These are phyloP conservation scores for Cardamine resedifolia DNA, from an alignment of 345 rosid genomes.

Conservation along the genomic window DNA sequence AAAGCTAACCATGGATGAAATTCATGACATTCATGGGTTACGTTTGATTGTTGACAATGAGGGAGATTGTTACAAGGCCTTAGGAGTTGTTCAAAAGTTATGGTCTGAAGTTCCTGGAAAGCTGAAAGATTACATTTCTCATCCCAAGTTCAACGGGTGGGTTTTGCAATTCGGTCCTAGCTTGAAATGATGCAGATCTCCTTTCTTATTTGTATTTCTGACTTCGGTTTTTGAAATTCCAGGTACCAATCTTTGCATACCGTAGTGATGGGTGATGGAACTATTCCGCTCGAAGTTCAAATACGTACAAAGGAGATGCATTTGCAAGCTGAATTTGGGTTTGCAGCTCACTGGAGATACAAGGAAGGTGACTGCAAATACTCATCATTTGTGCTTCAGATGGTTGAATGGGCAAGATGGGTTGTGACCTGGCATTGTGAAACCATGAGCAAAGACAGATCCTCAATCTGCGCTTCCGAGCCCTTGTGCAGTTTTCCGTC, in stretches of 20 bases:
- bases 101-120: constrained; percentile 93
- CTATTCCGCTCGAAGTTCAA: constrained; percentile 83
- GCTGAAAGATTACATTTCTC: constrained; percentile 76
- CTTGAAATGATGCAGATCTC: not conserved
- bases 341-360: constrained; percentile 99
- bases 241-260: constrained; percentile 94
- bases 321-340: constrained; percentile 93
- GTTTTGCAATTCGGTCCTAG: constrained; percentile 20
- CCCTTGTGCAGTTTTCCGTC: constrained; percentile 75
- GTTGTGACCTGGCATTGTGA: constrained; percentile 93
- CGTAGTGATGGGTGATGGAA: constrained; percentile 75
- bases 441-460: constrained; percentile 65
- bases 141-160: constrained; percentile 89
- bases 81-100: constrained; percentile 62
- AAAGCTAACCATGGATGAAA: constrained; percentile 79
- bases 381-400: constrained; percentile 80
- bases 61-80: constrained; percentile 76
- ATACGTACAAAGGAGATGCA: constrained; percentile 94
- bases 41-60: constrained; percentile 82
- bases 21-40: constrained; percentile 91
- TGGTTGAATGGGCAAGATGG: constrained; percentile 99
- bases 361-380: constrained; percentile 86
- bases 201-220: constrained; percentile 6
- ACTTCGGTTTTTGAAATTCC: constrained; percentile 28
- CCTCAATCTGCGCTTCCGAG: constrained; percentile 47